Evolutionary conservation across 768 basidiomycete species (phyloP).

Genomic region (Auricularia sp.): DNA sequence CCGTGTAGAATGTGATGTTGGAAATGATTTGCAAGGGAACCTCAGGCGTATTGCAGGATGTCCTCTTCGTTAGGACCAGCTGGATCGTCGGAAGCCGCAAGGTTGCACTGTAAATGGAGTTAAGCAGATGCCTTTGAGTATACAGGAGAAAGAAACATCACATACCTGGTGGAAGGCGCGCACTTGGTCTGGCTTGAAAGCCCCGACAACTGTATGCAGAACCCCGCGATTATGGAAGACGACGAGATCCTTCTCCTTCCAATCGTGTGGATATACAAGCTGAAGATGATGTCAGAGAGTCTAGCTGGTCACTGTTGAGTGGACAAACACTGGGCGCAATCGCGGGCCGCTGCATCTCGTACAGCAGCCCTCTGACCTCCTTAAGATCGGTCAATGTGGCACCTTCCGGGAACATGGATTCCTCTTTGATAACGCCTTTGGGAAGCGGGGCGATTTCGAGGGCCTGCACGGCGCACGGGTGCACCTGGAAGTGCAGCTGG

Average conservation of each 20-base stretch:
- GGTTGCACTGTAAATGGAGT: conserved; percentile 44
- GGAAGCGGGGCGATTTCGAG: conserved; percentile 70
- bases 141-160: background rate
- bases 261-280: conserved; percentile 85
- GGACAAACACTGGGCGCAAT: conserved; percentile 65
- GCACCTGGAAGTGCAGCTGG: conserved; percentile 79
- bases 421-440: conserved; percentile 41
- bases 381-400: conserved; percentile 63
- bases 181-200: conserved; percentile 51
- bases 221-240: conserved; percentile 83
- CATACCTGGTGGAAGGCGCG: conserved; percentile 59
- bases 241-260: conserved; percentile 64
- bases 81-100: conserved; percentile 72
- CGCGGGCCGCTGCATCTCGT: conserved; percentile 81
- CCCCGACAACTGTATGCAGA: conserved; percentile 69
- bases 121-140: background rate
- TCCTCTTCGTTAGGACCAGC: conserved; percentile 60
- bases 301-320: background rate
- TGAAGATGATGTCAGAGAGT: conserved; percentile 17
- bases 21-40: background rate
- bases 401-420: conserved; percentile 76
- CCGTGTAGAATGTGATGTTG: too few relatives aligned
- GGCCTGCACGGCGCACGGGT: conserved; percentile 65
- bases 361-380: conserved; percentile 62
- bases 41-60: conserved; percentile 47